Evolutionary conservation across 2,329 filamentous ascomycete genomes (phyloP), one percentile per base, ranked within the genome.

Genomic region (Aspergillus candidus): DNA sequence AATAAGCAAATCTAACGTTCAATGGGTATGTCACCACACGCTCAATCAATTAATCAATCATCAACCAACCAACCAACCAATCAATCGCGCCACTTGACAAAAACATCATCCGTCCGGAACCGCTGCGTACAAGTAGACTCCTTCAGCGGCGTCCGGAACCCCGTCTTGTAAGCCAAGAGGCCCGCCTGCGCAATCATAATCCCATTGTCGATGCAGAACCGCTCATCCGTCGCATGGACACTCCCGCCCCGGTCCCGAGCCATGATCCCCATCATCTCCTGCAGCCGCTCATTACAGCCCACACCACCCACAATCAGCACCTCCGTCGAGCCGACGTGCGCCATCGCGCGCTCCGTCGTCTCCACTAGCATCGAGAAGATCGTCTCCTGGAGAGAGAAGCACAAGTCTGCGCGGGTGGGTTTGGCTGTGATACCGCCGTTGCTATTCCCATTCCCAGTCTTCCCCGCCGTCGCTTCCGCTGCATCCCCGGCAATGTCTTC

Each of bases 141-240:
- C 51, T 84, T 82, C 37, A 97, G 64, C 6, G 77, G 71, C 1
- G 89, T 96, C 47, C 70, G 75, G 61, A 88, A 89, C 1, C 91
- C 91, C 12, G 82, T 90, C 65, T 83, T 76, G 63, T 86, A 93
- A 1, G 90, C 90, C 58, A 96, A 65, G 57, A 98, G 69, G 2
- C 93, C 93, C 2, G 93, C 93, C 66, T 98, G 91, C 1, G 93
- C 93, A 71, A 98, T 98, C 93, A 98, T 98, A 62, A 98, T 97
- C 38, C 93, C 93, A 59, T 98, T 98, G 68, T 98, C 93, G 57
- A 98, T 98, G 65, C 93, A 98, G 66, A 95, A 98, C 36, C 93
- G 77, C 73, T 98, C 93, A 64, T 98, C 93, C 0, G 91, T 97
- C 17, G 93, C 90, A 69, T 86, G 96, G 3, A 97, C 88, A 58